Base-by-base conservation (phyloP, 306 rosid genomes). In the Vigna mungo region DNA sequence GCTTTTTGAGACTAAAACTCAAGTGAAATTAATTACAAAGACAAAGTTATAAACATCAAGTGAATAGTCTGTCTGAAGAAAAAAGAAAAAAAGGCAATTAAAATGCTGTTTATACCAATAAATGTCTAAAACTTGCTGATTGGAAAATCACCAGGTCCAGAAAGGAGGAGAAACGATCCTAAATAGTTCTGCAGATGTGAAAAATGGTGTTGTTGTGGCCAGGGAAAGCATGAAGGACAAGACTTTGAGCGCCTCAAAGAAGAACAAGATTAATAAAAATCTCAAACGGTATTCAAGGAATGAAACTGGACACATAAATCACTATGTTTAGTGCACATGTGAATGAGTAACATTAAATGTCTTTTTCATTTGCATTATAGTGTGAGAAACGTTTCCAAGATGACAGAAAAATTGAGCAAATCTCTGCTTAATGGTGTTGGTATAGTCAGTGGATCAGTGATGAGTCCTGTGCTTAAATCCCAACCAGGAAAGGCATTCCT, bases 161-260 rank as follows among this genome's bases (percentile, higher is more conserved):
- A 92, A 89, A 80, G 98, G 97, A 88, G 98, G 97, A 41, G 95
- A 92, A 82, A 79, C 66, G 71, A 92, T 94, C 79, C 83, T 95
- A 43, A 80, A 80, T 55, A 32, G 78, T 74, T 61, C 87, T 34
- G 78, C 61, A 55, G 81, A 78, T 49, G 81, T 36, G 43, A 80
- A 74, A 84, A 82, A 75, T 62, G 84, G 73, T 60, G 77, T 14
- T n/a, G 51, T 43, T n/a, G 54, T 43, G 73, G 70, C 60, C 63
- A 60, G 78, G 68, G 85, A 78, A 62, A 86, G 82, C 7, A 37
- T 39, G 61, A 68, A 79, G 34, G 54, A 62, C 78, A 73, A 23
- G 20, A 64, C 15, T 56, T 21, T 16, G 8, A 54, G 34, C 43
- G 63, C 64, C 74, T 56, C 82, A 4, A 82, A 78, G 82, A 82